phyloP scores from a whole-genome alignment of 192 early-diverging fungal species.

The Gonapodya sp. region DNA sequence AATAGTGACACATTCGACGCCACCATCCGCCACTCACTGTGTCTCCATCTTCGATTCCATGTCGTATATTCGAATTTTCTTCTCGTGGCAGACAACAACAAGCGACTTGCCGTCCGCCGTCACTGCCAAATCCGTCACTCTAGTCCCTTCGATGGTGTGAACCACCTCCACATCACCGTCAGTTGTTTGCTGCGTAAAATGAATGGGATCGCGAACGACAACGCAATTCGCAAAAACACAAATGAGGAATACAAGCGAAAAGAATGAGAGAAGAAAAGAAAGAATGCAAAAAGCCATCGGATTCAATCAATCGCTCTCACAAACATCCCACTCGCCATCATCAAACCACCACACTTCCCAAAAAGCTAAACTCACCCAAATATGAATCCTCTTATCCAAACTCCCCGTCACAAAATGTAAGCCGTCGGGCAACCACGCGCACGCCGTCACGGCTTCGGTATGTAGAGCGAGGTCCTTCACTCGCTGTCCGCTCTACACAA shows the following conservation, averaged over 20 bases:
- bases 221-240: constrained; percentile 15
- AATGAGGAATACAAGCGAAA: neutral
- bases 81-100: constrained; percentile 53
- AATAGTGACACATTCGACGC: neutral
- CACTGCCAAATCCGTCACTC: constrained; percentile 56
- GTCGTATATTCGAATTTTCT: constrained; percentile 53
- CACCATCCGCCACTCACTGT: constrained; percentile 9
- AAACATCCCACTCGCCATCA: no score
- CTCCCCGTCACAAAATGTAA: constrained; percentile 76
- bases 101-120: constrained; percentile 45
- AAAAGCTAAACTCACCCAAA: constrained; percentile 78
- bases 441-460: constrained; percentile 66
- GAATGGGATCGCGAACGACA: neutral
- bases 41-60: constrained; percentile 39
- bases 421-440: constrained; percentile 81
- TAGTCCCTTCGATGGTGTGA: constrained; percentile 46
- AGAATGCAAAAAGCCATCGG: no score
- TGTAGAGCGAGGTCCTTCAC: constrained; percentile 55
- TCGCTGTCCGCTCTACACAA: constrained; percentile 44
- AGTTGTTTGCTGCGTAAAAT: neutral
- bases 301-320: no score
- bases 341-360: no score
- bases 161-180: constrained; percentile 44
- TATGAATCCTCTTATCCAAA: constrained; percentile 61
- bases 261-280: neutral